Percentiles rank a stretch among this genome's conserved stretches.
These are phyloP conservation scores for Psilocybe mexicana DNA, from an alignment of 1,284 basidiomycete genomes.

Conservation along the genomic window DNA sequence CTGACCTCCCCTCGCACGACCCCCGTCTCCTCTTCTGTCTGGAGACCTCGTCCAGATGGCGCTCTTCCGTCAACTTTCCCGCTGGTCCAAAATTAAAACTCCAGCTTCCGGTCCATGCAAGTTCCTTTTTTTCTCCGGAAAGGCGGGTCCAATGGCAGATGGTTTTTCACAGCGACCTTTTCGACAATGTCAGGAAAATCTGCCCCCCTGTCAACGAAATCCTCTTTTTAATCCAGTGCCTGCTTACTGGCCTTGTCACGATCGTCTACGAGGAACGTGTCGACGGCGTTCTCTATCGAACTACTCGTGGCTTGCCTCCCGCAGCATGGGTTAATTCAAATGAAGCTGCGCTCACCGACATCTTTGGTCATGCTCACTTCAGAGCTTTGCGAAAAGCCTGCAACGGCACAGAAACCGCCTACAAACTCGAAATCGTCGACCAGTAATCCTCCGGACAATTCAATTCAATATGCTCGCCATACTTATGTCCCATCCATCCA, in stretches of 20 bases:
- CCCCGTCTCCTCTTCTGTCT: conserved; percentile 73
- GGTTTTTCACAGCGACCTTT: conserved; percentile 82
- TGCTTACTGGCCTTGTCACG: conserved; percentile 78
- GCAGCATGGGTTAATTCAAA: conserved; percentile 72
- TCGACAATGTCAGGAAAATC: conserved; percentile 75
- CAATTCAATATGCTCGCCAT: conserved; percentile 3
- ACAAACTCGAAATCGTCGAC: conserved; percentile 63
- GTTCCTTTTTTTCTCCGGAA: conserved; percentile 81
- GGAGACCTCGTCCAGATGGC: conserved; percentile 74
- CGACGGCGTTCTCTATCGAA: conserved; percentile 64
- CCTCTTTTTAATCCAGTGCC: conserved; percentile 74
- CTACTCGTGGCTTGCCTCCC: conserved; percentile 75
- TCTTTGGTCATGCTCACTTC: conserved; percentile 72
- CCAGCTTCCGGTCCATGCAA: conserved; percentile 73
- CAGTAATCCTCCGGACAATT: conserved; percentile 29
- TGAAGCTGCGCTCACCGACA: conserved; percentile 61
- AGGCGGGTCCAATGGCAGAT: conserved; percentile 83
- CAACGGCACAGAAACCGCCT: conserved; percentile 66
- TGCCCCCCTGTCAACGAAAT: conserved; percentile 77
- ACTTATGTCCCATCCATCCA: conserved; percentile 8
- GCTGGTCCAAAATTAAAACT: conserved; percentile 71
- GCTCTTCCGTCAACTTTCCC: conserved; percentile 69
- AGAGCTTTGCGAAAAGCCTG: conserved; percentile 70
- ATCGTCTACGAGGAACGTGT: conserved; percentile 72
- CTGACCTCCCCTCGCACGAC: conserved; percentile 59